phyloP scores from a whole-genome alignment of 208 protist species.

The Trypanosomatidae sp. region DNA sequence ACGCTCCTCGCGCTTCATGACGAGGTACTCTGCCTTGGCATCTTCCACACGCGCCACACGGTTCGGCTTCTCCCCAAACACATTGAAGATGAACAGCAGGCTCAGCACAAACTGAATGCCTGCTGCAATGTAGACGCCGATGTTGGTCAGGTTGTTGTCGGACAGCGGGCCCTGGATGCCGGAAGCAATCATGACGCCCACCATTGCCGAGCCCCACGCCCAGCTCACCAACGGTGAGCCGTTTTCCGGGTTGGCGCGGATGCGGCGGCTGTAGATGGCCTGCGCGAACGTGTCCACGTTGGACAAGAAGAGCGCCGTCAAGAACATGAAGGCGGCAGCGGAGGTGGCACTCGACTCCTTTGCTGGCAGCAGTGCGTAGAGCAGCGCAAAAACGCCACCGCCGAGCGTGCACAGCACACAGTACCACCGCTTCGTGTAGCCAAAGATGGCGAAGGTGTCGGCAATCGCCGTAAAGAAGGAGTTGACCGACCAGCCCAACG shows the following conservation, averaged over 20 bases:
- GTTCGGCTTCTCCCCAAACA: slow-evolving; percentile 64
- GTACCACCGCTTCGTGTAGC: slow-evolving; percentile 67
- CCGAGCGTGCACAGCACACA: too few relatives aligned
- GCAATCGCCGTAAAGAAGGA: too few relatives aligned
- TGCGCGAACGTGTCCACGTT: slow-evolving; percentile 76
- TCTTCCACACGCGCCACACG: slow-evolving; percentile 49
- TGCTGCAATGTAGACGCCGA: slow-evolving; percentile 53
- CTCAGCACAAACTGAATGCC: slow-evolving; percentile 43
- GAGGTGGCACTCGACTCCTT: slow-evolving; percentile 35
- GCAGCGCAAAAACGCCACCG: slow-evolving; percentile 38
- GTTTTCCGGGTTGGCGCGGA: slow-evolving; percentile 42
- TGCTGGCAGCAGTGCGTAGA: slow-evolving; percentile 43
- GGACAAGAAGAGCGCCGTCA: slow-evolving; percentile 45
- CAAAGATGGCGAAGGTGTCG: slow-evolving; percentile 44
- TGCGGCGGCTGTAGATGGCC: slow-evolving; percentile 72
- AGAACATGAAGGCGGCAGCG: slow-evolving; percentile 53
- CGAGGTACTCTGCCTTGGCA: too few relatives aligned
- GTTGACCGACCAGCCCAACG: too few relatives aligned
- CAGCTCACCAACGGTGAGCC: slow-evolving; percentile 59
- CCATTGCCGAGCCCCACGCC: slow-evolving; percentile 65
- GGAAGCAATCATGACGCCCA: slow-evolving; percentile 43
- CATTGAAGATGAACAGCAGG: slow-evolving; percentile 60
- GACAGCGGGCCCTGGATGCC: slow-evolving; percentile 55
- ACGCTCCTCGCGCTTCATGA: too few relatives aligned
- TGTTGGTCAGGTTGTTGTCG: slow-evolving; percentile 31